Evolutionary conservation across 75 land plant genomes (phyloP).

Genomic region (Chamaecyparis obtusa): DNA sequence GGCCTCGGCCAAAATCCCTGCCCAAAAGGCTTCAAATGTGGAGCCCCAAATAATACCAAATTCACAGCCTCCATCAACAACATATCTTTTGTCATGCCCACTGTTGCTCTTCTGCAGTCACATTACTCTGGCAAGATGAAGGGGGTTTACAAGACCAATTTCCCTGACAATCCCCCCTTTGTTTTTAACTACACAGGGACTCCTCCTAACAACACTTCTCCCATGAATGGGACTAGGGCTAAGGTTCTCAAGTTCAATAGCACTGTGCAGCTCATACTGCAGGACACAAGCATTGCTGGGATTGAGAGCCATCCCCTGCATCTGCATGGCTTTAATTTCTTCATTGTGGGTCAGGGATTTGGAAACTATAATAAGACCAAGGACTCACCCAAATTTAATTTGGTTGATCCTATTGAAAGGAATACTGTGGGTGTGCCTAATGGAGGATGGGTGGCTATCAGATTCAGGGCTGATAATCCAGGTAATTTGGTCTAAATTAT

Average conservation of each 20-base stretch:
- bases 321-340: slow-evolving; percentile 42
- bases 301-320: slow-evolving; percentile 41
- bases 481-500: slow-evolving; percentile 22
- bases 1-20: slow-evolving; percentile 35
- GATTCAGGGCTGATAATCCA: slow-evolving; percentile 59
- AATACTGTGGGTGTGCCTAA: slow-evolving; percentile 47
- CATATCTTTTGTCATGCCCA: slow-evolving; percentile 49
- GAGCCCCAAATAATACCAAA: slow-evolving; percentile 31
- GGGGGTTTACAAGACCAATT: slow-evolving; percentile 33
- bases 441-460: slow-evolving; percentile 59
- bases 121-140: slow-evolving; percentile 24
- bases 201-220: slow-evolving; percentile 25
- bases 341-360: slow-evolving; percentile 39
- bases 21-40: slow-evolving; percentile 24
- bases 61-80: slow-evolving; percentile 58
- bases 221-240: slow-evolving; percentile 22
- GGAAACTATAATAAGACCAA: slow-evolving; percentile 44
- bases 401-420: slow-evolving; percentile 43
- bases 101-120: slow-evolving; percentile 32
- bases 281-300: slow-evolving; percentile 37
- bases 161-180: slow-evolving; percentile 24
- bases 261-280: slow-evolving; percentile 37
- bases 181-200: slow-evolving; percentile 37
- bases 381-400: slow-evolving; percentile 51
- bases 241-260: slow-evolving; percentile 23